Evolutionary conservation across 2,329 filamentous ascomycete genomes (phyloP), one percentile per base, ranked within the genome.

Genomic region (Cladophialophora carrionii): DNA sequence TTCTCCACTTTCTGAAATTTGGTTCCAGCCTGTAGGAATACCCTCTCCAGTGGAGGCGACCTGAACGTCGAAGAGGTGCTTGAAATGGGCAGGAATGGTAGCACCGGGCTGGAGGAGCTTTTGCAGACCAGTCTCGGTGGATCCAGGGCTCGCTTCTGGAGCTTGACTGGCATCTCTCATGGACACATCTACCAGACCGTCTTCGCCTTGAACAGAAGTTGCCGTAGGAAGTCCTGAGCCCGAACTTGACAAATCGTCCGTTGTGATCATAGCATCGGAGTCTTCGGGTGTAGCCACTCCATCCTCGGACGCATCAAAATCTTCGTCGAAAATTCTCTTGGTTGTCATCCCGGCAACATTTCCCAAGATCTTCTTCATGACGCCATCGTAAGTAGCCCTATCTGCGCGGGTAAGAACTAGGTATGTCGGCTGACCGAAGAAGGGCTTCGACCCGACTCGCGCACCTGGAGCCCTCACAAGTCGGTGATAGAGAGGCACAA

Each of bases 181-280:
- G 0, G 90, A 90, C 17, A 99, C 88, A 74, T 97, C 91, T 5
- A 98, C 90, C 73, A 97, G 87, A 67, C 91, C 91, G 67, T 97
- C 93, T 75, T 97, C 94, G 9, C 92, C 90, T 74, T 93, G 89
- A 1, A 96, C 85, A 2, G 93, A 96, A 31, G 87, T 85, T 52
- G 91, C 89, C 64, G 89, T 85, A 54, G 96, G 83, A 43, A 61
- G 60, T 73, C 89, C 90, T 24, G 85, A 82, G 69, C 90, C 90
- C 9, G 84, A 85, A 3, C 87, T 87, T 3, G 90, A 86, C 3
- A 84, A 85, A 68, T 85, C 83, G 65, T 86, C 84, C 24, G 83
- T 77, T 63, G 88, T 86, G 10, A 90, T 80, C 22, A 91, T 84
- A 52, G 89, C 84, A 72, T 94, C 91, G 1, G 87, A 86, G 62